Conservation (phyloP, 1,284 basidiomycete genomes). For the Anthracocystis walkeri region DNA sequence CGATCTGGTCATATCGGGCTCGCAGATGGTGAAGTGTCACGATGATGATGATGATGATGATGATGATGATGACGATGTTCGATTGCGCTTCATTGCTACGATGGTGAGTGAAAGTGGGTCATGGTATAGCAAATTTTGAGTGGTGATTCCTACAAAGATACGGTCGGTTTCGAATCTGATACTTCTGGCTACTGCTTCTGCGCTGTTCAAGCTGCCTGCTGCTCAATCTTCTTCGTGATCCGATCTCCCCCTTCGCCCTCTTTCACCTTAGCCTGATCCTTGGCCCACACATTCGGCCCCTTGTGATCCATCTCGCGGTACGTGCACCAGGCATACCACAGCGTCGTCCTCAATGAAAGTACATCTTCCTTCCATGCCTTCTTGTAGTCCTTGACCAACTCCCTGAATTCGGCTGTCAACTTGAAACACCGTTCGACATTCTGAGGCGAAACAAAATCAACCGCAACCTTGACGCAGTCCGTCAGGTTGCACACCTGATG, state of each 20-base stretch:
- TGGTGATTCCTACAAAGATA: neutral
- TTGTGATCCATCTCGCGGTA: slow-evolving; percentile 38
- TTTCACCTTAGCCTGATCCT: slow-evolving; percentile 9
- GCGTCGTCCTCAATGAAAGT: slow-evolving; percentile 83
- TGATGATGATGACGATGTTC: neutral
- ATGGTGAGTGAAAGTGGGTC: too few species aligned
- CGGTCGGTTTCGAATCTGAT: neutral
- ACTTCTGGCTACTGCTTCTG: neutral
- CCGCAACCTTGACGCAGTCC: slow-evolving; percentile 95
- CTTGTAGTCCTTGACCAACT: slow-evolving; percentile 78
- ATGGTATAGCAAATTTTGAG: neutral
- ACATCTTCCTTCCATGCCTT: slow-evolving; percentile 95
- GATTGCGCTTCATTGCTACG: too few species aligned
- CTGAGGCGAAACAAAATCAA: slow-evolving; percentile 93
- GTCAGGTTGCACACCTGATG: slow-evolving; percentile 89
- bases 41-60: neutral
- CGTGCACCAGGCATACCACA: slow-evolving; percentile 85
- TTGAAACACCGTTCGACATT: slow-evolving; percentile 86
- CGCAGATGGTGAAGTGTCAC: neutral
- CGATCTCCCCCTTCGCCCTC: neutral
- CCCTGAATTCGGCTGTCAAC: slow-evolving; percentile 87
- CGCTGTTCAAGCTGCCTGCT: slow-evolving; percentile 13
- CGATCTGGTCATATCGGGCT: too few species aligned
- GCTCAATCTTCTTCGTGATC: slow-evolving; percentile 18
- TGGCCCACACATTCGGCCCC: slow-evolving; percentile 34